These are phyloP conservation scores for Coix lacrymajobi DNA, from an alignment of 176 grass and related monocot genomes.

Conservation along the genomic window DNA sequence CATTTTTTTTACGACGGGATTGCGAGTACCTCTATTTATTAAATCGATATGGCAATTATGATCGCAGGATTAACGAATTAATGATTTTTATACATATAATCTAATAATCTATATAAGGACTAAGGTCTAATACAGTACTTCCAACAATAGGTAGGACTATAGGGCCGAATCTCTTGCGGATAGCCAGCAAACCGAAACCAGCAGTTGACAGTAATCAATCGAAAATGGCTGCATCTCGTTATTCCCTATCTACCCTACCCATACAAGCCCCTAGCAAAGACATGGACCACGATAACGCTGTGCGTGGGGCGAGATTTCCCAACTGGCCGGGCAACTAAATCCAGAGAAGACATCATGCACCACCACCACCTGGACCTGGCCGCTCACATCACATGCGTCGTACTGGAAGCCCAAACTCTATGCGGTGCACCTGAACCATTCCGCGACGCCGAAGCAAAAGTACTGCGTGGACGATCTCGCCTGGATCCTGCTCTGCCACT, in stretches of 20 bases:
- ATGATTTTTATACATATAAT: too few relatives aligned
- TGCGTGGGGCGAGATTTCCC: not conserved
- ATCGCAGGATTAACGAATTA: too few relatives aligned
- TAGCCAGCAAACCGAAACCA: not conserved
- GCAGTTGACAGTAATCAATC: not conserved
- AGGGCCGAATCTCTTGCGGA: too few relatives aligned
- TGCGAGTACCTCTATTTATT: too few relatives aligned
- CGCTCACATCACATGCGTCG: not conserved
- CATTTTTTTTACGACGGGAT: too few relatives aligned
- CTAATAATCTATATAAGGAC: not conserved
- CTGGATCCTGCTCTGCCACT: not conserved
- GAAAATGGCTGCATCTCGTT: not conserved
- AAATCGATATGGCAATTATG: too few relatives aligned
- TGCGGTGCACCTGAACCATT: not conserved
- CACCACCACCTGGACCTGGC: not conserved
- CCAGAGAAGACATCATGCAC: not conserved
- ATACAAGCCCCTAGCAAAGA: not conserved
- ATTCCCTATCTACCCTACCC: not conserved
- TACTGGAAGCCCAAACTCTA: not conserved
- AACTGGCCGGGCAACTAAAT: not conserved
- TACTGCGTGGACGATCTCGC: not conserved
- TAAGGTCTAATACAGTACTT: not conserved
- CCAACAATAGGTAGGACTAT: not conserved
- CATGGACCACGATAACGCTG: not conserved
- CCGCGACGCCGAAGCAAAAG: not conserved